A percentile compares a stretch with the other conserved stretches of the same genome.
Conservation (phyloP, 352 stramenopile species). For the Globisporangium radiosum region DNA sequence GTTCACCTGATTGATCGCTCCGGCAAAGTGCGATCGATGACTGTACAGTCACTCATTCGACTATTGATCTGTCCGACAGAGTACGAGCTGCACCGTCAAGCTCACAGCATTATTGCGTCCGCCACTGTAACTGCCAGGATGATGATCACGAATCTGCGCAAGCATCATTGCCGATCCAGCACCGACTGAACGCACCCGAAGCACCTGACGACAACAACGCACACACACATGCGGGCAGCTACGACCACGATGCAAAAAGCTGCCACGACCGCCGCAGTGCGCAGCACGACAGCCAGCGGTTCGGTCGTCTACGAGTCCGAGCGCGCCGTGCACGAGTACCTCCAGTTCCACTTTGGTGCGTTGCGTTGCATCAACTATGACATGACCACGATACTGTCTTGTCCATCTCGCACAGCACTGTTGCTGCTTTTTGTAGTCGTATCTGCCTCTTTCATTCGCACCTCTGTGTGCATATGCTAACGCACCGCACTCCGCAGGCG, state of each 20-base stretch:
- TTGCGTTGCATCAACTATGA: background rate
- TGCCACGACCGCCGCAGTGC: conserved; percentile 19
- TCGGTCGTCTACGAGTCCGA: conserved; percentile 86
- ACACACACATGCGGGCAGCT: background rate
- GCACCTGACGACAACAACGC: background rate
- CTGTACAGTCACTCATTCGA: background rate
- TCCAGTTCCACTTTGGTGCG: conserved; percentile 89
- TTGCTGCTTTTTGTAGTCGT: too few relatives aligned
- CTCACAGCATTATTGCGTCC: background rate
- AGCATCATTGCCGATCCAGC: background rate
- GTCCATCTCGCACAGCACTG: too few relatives aligned
- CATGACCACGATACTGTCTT: too few relatives aligned
- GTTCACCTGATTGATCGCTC: too few relatives aligned
- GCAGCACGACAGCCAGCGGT: conserved; percentile 85
- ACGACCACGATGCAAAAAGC: conserved; percentile 18
- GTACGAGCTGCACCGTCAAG: background rate
- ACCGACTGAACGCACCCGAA: background rate
- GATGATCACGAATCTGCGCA: background rate
- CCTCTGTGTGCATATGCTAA: background rate
- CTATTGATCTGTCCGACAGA: background rate
- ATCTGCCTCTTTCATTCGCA: too few relatives aligned
- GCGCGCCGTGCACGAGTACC: conserved; percentile 83
- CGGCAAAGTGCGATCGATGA: background rate
- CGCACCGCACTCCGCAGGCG: conserved; percentile 25
- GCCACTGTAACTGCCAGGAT: background rate